Evolutionary conservation across 129 eudicot genomes (phyloP).

Genomic region (Smallanthus sonchifolius): DNA sequence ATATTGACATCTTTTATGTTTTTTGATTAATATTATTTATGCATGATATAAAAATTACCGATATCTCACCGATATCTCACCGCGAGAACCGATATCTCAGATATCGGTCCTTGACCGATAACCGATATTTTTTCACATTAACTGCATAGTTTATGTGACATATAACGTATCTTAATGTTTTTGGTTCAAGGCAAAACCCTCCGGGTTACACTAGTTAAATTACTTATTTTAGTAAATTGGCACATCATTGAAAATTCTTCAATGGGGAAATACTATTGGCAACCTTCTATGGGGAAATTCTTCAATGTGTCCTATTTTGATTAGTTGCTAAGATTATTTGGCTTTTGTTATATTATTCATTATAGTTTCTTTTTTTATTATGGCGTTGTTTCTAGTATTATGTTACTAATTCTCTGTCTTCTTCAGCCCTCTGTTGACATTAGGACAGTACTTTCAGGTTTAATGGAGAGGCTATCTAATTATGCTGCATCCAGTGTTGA

Average conservation of each 20-base stretch:
- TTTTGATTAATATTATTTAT: too few species aligned
- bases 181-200: slow-evolving; percentile 8
- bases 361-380: not conserved
- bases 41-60: too few species aligned
- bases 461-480: slow-evolving; percentile 94
- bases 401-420: slow-evolving; percentile 2
- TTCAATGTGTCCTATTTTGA: not conserved
- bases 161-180: not conserved
- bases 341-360: not conserved
- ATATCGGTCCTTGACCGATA: too few species aligned
- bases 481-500: slow-evolving; percentile 94
- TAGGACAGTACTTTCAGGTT: slow-evolving; percentile 82
- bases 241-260: not conserved
- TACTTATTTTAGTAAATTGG: slow-evolving; percentile 1
- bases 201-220: not conserved
- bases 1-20: too few species aligned
- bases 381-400: slow-evolving; percentile 10
- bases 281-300: not conserved
- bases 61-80: too few species aligned
- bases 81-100: too few species aligned
- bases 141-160: too few species aligned
- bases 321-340: slow-evolving; percentile 10
- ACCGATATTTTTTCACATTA: too few species aligned
- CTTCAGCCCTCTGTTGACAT: slow-evolving; percentile 85
- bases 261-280: not conserved